Evolutionary conservation across 1,139 yeast species (phyloP), one percentile per base, ranked within the genome.

Genomic region (Yamadazyma kanchanaburiensis): DNA sequence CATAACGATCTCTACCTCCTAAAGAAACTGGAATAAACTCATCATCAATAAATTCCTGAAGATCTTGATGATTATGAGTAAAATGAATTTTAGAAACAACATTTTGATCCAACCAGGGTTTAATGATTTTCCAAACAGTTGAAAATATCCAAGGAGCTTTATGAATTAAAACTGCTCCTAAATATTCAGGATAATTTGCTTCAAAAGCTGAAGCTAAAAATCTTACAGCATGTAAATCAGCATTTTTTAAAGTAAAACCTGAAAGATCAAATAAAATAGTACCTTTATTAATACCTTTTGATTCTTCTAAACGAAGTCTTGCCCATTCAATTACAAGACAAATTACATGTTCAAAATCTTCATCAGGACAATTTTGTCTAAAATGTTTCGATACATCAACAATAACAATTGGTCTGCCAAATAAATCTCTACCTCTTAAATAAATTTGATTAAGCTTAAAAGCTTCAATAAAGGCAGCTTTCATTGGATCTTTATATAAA

Each of bases 131-230:
- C 95, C 95, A 87, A 40, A 86, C 81, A 19, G 94, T 85, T 38
- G 80, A 74, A 63, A 87, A 87, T 26, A 87, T 71, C 94, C 95
- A 84, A 5, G 96, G 96, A 0, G 95, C 95, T 44, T 82, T 82
- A 59, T 87, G 94, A 39, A 87, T 77, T 48, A 84, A 66, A 31
- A 87, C 58, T 32, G 73, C 73, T 12, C 94, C 94, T 28, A 87
- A 67, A 30, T 82, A 78, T 55, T 87, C 96, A 1, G 96, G 96
- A 53, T 85, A 87, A 52, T 85, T 88, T 1, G 87, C 87, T 59
- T 87, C 95, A 51, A 87, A 84, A 38, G 85, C 77, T 33, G 74
- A 69, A 37, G 84, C 77, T 58, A 87, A 70, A 57, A 82, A 86
- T 55, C 82, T 82, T 31, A 86, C 88, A 3, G 94, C 86, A 6